Evolutionary conservation across 345 rosid species (phyloP), one percentile per base, ranked within the genome.

Genomic region (Lepidium africanum): DNA sequence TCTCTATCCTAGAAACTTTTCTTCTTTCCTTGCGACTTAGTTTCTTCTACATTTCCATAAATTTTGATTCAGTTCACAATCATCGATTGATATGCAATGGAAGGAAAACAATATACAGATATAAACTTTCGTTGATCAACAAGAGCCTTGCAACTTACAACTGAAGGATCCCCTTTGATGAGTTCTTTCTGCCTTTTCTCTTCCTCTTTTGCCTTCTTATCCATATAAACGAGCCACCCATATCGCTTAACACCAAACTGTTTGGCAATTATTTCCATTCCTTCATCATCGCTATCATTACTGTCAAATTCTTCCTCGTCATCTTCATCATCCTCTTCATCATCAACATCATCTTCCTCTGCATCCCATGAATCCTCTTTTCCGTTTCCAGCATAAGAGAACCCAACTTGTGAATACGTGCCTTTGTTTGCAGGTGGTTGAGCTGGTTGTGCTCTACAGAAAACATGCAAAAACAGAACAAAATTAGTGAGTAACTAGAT

Each of bases 221-320:
- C 99, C 96, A 86, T 91, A 65, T 86, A 92, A 78, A 91, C 97
- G 57, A 94, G 97, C 97, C 97, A 94, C 16, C 97, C 99, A 78
- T 80, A 94, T 73, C 96, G 82, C 80, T 88, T 94, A 3, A 94
- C 85, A 4, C 99, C 97, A 76, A 87, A 94, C 63, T 91, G 97
- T 74, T 91, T 94, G 10, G 97, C 97, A 73, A 91, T 94, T 1
- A 61, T 52, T 65, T 89, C 97, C 96, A 95, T 89, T 36, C 90
- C 95, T 81, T 89, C 96, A 79, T 94, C 96, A 64, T 85, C 84
- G 71, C 96, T 91, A 66, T 91, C 97, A 70, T 89, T 90, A 70
- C 97, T 94, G 59, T 91, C 85, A 75, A 89, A 94, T 21, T 94
- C 96, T 39, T 91, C 99, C 8, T 87, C 96, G 0, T 88, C 94